A percentile compares a stretch with the other conserved stretches of the same genome.
These are phyloP conservation scores for Hyaloscypha bicolor DNA, from an alignment of 495 filamentous ascomycete genomes.

Conservation along the genomic window DNA sequence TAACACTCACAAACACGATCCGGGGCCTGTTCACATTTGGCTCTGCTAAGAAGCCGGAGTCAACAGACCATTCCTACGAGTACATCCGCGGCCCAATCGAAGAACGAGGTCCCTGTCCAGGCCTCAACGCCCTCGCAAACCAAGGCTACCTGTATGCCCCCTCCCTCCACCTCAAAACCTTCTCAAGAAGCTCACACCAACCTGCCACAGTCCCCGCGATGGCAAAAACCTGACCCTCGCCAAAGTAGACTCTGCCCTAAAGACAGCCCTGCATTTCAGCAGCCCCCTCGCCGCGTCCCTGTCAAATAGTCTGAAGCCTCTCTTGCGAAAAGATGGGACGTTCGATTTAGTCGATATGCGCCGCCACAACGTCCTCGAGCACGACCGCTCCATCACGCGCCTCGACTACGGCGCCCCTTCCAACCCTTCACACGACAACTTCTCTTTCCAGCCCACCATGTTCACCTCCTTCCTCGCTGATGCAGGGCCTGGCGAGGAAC, in stretches of 20 bases:
- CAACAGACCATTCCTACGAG: constrained; percentile 30
- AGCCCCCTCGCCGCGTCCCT: constrained; percentile 32
- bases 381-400: constrained; percentile 41
- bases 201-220: constrained; percentile 36
- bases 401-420: constrained; percentile 28
- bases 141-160: constrained; percentile 35
- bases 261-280: constrained; percentile 34
- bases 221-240: constrained; percentile 39
- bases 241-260: constrained; percentile 36
- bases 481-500: constrained; percentile 30
- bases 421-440: constrained; percentile 37
- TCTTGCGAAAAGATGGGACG: constrained; percentile 34
- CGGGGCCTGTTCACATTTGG: constrained; percentile 11
- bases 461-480: constrained; percentile 37
- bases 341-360: constrained; percentile 40
- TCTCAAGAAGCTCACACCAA: constrained; percentile 8
- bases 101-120: constrained; percentile 35
- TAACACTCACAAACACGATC: constrained; percentile 17
- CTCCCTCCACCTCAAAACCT: constrained; percentile 10
- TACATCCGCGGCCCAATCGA: constrained; percentile 34
- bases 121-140: constrained; percentile 34
- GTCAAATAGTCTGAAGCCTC: constrained; percentile 31
- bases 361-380: constrained; percentile 42
- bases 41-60: neutral
- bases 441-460: constrained; percentile 41